Evolutionary conservation across 495 filamentous ascomycete species (phyloP).

Genomic region (Lasiosphaeria miniovina): DNA sequence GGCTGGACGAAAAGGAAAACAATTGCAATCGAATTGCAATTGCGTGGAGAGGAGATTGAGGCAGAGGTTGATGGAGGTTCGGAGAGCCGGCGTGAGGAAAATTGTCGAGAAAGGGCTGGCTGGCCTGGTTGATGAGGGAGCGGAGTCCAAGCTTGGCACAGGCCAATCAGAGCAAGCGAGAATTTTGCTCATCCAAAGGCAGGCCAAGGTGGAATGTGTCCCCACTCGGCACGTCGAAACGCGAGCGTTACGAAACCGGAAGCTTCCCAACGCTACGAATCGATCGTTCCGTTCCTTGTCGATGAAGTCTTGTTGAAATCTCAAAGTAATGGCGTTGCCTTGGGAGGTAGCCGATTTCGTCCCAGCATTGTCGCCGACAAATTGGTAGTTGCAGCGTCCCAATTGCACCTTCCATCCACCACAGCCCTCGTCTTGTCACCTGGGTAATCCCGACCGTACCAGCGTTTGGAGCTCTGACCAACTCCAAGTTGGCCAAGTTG

Average conservation of each 20-base stretch:
- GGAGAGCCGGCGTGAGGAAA: conserved; percentile 34
- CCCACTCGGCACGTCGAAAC: conserved; percentile 1
- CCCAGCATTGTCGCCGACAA: no score
- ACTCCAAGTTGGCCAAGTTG: no score
- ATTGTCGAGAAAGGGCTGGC: conserved; percentile 35
- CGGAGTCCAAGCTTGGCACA: conserved; percentile 13
- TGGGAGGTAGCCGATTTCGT: no score
- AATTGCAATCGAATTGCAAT: conserved; percentile 53
- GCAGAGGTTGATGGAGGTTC: conserved; percentile 32
- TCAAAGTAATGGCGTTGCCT: no score
- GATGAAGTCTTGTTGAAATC: no score
- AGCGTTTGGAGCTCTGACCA: no score
- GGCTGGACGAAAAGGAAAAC: conserved; percentile 36
- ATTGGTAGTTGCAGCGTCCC: no score
- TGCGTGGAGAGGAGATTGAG: conserved; percentile 48
- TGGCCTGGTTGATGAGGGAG: conserved; percentile 27
- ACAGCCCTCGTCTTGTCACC: no score
- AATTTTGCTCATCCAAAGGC: conserved; percentile 23
- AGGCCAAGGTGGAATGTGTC: conserved; percentile 1
- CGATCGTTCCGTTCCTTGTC: no score
- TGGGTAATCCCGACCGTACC: no score
- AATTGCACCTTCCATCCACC: no score
- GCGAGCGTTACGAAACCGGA: background rate
- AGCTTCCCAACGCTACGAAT: no score
- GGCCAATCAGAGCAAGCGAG: conserved; percentile 21